Conservation (phyloP, 768 basidiomycete genomes). For the Termitomyces sp. region DNA sequence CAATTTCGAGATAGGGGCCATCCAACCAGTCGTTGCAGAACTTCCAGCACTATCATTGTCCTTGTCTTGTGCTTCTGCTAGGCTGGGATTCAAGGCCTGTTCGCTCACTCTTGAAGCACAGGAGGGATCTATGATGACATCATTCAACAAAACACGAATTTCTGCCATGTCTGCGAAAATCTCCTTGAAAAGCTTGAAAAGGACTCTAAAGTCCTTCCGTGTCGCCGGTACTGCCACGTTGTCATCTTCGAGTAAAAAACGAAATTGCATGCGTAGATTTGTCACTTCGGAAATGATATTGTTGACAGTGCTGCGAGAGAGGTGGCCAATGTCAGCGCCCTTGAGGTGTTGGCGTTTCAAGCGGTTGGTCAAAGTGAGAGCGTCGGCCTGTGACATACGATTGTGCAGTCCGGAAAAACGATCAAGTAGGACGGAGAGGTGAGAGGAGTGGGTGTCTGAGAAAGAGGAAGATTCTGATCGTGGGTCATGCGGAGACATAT, state of each 20-base stretch:
- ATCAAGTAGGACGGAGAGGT: conserved; percentile 55
- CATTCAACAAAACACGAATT: conserved; percentile 80
- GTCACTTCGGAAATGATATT: conserved; percentile 68
- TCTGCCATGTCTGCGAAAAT: conserved; percentile 79
- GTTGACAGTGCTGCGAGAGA: conserved; percentile 79
- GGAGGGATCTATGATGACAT: conserved; percentile 84
- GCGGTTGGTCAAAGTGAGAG: conserved; percentile 82
- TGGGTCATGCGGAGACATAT: conserved; percentile 47
- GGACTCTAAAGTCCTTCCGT: conserved; percentile 73
- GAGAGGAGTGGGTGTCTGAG: conserved; percentile 49
- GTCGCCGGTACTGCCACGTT: conserved; percentile 58
- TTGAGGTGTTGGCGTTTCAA: conserved; percentile 87
- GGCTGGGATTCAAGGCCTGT: conserved; percentile 57
- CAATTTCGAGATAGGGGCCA: conserved; percentile 81
- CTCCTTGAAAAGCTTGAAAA: conserved; percentile 87
- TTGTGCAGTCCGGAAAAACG: conserved; percentile 54
- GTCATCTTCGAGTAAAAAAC: conserved; percentile 71
- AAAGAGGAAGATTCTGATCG: conserved; percentile 76
- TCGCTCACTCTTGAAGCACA: conserved; percentile 72
- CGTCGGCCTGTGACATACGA: conserved; percentile 72
- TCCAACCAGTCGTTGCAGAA: conserved; percentile 58
- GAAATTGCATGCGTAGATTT: conserved; percentile 70
- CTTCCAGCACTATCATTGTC: conserved; percentile 27
- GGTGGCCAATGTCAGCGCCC: conserved; percentile 81
- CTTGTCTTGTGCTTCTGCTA: conserved; percentile 38